Percentiles rank a stretch among this genome's conserved stretches.
Conservation (phyloP, 768 basidiomycete genomes). For the Pluteus cervinus region DNA sequence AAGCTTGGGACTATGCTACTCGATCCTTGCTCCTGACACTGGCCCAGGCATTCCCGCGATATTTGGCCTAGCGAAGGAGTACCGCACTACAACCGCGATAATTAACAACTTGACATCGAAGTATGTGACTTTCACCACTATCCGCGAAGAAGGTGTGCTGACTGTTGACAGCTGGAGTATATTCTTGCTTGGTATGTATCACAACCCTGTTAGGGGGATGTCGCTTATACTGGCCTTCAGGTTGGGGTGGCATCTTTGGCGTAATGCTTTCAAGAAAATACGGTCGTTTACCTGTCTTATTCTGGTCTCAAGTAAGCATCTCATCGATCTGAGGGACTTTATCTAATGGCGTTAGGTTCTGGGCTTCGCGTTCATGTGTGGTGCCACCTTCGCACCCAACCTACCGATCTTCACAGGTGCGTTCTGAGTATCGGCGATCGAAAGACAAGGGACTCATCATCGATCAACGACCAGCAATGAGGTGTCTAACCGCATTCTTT, state of each 20-base stretch:
- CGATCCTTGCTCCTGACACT: background rate
- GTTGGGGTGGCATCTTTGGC: constrained; percentile 53
- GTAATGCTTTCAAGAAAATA: constrained; percentile 57
- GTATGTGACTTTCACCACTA: constrained; percentile 17
- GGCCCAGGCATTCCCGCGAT: constrained; percentile 50
- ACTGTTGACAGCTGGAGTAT: constrained; percentile 50
- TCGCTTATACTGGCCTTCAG: constrained; percentile 18
- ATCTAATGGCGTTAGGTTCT: constrained; percentile 32
- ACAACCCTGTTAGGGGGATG: constrained; percentile 4
- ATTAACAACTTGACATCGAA: constrained; percentile 63
- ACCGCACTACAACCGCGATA: constrained; percentile 44
- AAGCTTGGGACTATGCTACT: constrained; percentile 3
- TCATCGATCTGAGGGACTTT: background rate
- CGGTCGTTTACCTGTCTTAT: constrained; percentile 60
- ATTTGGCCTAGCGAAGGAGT: constrained; percentile 53
- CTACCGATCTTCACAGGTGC: constrained; percentile 50
- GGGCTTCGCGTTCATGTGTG: constrained; percentile 42
- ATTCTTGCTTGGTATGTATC: constrained; percentile 43
- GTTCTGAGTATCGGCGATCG: background rate
- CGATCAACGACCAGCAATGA: no score
- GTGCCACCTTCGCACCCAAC: constrained; percentile 46
- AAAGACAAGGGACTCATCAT: no score
- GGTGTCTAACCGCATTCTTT: constrained; percentile 56
- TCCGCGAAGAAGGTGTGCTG: background rate
- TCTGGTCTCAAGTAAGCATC: constrained; percentile 57